phyloP scores from a whole-genome alignment of 768 basidiomycete species.

The Boletus speciosus region DNA sequence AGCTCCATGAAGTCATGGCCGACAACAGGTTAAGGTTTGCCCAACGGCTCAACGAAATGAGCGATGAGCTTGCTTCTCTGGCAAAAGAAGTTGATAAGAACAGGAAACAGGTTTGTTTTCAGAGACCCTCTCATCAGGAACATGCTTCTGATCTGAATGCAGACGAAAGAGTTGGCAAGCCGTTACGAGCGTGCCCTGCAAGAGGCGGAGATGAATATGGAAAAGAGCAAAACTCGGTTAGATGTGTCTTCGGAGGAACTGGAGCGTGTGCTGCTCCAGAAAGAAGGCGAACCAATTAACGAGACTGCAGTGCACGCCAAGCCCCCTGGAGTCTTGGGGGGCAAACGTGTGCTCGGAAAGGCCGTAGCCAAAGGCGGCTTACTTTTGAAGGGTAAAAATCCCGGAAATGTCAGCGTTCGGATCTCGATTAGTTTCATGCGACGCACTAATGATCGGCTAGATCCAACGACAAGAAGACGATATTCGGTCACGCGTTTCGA shows the following conservation, averaged over 20 bases:
- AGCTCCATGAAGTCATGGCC: slow-evolving; percentile 85
- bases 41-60: slow-evolving; percentile 90
- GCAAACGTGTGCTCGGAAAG: slow-evolving; percentile 85
- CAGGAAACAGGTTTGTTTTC: slow-evolving; percentile 67
- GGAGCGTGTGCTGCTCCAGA: slow-evolving; percentile 86
- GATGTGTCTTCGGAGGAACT: slow-evolving; percentile 92
- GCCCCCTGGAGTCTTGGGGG: slow-evolving; percentile 51
- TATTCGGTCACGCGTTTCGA: slow-evolving; percentile 78
- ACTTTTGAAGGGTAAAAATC: slow-evolving; percentile 89
- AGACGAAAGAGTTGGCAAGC: slow-evolving; percentile 89
- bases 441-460: slow-evolving; percentile 34
- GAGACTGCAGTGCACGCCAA: slow-evolving; percentile 72
- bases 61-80: slow-evolving; percentile 83
- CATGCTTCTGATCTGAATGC: slow-evolving; percentile 4
- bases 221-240: slow-evolving; percentile 84
- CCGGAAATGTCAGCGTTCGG: slow-evolving; percentile 60
- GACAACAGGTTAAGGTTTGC: slow-evolving; percentile 87
- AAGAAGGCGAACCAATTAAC: slow-evolving; percentile 90
- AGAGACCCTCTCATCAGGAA: neutral
- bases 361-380: slow-evolving; percentile 89
- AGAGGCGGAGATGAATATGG: slow-evolving; percentile 82
- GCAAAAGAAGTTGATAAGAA: slow-evolving; percentile 93
- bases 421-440: slow-evolving; percentile 3
- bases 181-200: slow-evolving; percentile 86
- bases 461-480: slow-evolving; percentile 95